phyloP scores from a whole-genome alignment of 345 rosid species.

The Schrenkiella parvula region DNA sequence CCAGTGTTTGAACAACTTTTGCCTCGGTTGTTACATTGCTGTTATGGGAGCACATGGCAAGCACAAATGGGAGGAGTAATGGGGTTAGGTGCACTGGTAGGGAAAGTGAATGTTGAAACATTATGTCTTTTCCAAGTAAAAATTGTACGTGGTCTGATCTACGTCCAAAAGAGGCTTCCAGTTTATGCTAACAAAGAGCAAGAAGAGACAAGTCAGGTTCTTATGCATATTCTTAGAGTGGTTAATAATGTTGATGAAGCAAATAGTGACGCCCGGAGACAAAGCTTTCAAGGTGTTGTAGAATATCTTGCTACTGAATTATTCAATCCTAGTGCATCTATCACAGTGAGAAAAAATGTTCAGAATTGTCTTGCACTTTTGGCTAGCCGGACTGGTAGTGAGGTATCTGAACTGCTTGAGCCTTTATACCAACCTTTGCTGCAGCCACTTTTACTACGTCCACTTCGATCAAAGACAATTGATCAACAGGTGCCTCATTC shows the following conservation, averaged over 20 bases:
- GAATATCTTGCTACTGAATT: constrained; percentile 90
- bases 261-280: constrained; percentile 79
- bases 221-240: constrained; percentile 93
- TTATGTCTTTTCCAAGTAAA: constrained; percentile 80
- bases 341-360: constrained; percentile 84
- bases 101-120: constrained; percentile 92
- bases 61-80: constrained; percentile 98
- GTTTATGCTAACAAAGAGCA: constrained; percentile 89
- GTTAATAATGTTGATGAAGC: constrained; percentile 94
- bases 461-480: constrained; percentile 84
- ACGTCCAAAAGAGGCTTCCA: constrained; percentile 93
- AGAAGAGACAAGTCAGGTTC: constrained; percentile 96
- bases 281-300: constrained; percentile 89
- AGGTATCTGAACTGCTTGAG: constrained; percentile 94
- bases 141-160: constrained; percentile 76
- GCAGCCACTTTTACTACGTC: constrained; percentile 83
- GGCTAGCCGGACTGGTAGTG: constrained; percentile 98
- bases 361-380: constrained; percentile 92
- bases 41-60: constrained; percentile 96
- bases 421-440: constrained; percentile 82
- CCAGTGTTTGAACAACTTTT: constrained; percentile 97
- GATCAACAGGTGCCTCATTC: constrained; percentile 79
- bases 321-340: constrained; percentile 82
- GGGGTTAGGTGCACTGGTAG: constrained; percentile 94
- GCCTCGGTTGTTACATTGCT: constrained; percentile 95